Percentiles rank a stretch among this genome's conserved stretches.
phyloP scores from a whole-genome alignment of 2,329 filamentous ascomycete species.

The Eutypa lata region DNA sequence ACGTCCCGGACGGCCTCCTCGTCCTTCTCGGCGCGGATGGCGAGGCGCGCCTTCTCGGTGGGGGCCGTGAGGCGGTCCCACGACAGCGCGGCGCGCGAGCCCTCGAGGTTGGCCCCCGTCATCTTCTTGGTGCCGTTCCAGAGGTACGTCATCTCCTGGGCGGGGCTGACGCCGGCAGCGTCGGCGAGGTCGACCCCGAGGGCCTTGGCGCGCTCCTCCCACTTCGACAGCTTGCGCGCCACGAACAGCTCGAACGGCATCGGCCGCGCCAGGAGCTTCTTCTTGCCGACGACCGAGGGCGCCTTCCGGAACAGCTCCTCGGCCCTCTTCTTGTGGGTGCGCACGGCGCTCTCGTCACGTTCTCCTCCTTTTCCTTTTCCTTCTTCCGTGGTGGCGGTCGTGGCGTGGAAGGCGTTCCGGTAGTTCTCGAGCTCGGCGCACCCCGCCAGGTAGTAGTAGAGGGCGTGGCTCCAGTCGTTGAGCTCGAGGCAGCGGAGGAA shows the following conservation, averaged over 20 bases:
- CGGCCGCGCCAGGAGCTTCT: conserved; percentile 84
- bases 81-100: conserved; percentile 58
- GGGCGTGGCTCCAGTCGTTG: conserved; percentile 85
- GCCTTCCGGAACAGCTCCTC: conserved; percentile 70
- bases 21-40: conserved; percentile 52
- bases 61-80: conserved; percentile 60
- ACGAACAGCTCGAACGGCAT: conserved; percentile 89
- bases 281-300: conserved; percentile 73
- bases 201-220: conserved; percentile 72
- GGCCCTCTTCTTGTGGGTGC: conserved; percentile 59
- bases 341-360: conserved; percentile 41
- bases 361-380: neutral
- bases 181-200: conserved; percentile 70
- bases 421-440: conserved; percentile 79
- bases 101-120: conserved; percentile 60
- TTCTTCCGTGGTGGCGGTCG: conserved; percentile 1
- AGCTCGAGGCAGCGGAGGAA: conserved; percentile 75
- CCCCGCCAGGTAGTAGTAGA: conserved; percentile 89
- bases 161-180: conserved; percentile 74
- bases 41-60: conserved; percentile 34
- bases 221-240: conserved; percentile 79
- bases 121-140: conserved; percentile 90
- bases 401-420: conserved; percentile 52
- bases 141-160: conserved; percentile 89
- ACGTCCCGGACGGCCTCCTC: conserved; percentile 65